These are phyloP conservation scores for Phoma sp. DNA, from an alignment of 2,329 filamentous ascomycete genomes.

Conservation along the genomic window DNA sequence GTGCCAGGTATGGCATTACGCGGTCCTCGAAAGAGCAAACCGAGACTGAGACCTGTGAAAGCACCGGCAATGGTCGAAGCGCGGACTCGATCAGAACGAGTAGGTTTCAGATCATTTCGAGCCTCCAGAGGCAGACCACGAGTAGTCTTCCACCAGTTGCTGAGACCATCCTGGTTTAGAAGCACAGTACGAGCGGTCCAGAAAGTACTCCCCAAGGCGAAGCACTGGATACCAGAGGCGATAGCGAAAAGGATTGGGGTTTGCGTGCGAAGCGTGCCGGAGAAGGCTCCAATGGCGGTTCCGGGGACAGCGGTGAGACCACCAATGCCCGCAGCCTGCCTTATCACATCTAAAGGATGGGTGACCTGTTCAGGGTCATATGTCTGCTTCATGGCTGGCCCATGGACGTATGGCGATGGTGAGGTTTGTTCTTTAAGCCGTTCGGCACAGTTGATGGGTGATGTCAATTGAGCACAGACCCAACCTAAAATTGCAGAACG, in stretches of 20 bases:
- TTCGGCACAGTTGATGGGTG: background rate
- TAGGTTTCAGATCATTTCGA: constrained; percentile 54
- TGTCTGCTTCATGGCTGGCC: constrained; percentile 25
- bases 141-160: constrained; percentile 39
- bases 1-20: constrained; percentile 59
- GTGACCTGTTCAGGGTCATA: constrained; percentile 34
- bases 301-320: constrained; percentile 64
- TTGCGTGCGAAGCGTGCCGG: constrained; percentile 64
- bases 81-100: constrained; percentile 64
- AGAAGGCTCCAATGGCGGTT: constrained; percentile 59
- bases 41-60: constrained; percentile 64
- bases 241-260: constrained; percentile 73
- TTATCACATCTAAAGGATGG: constrained; percentile 35
- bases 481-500: constrained; percentile 18
- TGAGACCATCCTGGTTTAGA: constrained; percentile 41
- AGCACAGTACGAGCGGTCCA: constrained; percentile 65
- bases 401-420: background rate
- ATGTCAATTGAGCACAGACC: constrained; percentile 24
- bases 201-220: constrained; percentile 75
- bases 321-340: constrained; percentile 35
- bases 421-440: background rate
- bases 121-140: constrained; percentile 31
- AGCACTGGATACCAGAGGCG: constrained; percentile 79
- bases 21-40: constrained; percentile 57
- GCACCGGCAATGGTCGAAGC: constrained; percentile 75